Evolutionary conservation across 495 filamentous ascomycete species (phyloP), one percentile per base, ranked within the genome.

Genomic region (Astrothelium macrocarpum): DNA sequence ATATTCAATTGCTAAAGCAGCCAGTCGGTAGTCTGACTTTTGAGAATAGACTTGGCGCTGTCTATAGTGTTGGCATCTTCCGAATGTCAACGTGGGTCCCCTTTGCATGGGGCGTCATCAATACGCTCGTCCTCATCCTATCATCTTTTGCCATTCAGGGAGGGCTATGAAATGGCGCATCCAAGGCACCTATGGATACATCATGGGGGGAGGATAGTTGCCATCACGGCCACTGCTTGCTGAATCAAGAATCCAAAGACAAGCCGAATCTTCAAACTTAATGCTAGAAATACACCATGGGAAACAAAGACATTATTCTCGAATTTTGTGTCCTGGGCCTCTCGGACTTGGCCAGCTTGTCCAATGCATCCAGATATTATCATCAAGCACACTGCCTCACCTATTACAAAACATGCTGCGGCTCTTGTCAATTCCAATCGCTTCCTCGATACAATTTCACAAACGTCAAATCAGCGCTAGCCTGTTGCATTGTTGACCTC

Each of bases 81-180:
- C 77, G 84, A 66, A 96, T 97, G 93, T 95, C 91, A 60, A 97
- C 94, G 1, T 98, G 95, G 94, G 87, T 96, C 45, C 94, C 94
- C 16, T 90, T 96, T 70, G 81, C 95, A 59, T 98, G 94, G 94
- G 88, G 86, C n/a, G 79, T 89, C 67, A 87, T 96, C 72, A 96
- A 92, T 70, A 84, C 95, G 1, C 73, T 97, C 61, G 83, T 96
- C n/a, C 73, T 98, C 46, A 88, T 97, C 60, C 74, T 97, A 46
- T 94, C 92, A 2, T 96, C 92, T 16, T 98, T 96, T 74, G 89
- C 91, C 11, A 92, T 96, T 64, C 91, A 95, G 69, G 93, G 93
- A n/a, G 94, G 91, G 34, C 79, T 98, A 62, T 96, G 78, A 88
- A 46, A 11, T 25, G 1, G 20, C 45, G 5, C 5, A 5, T 49